Evolutionary conservation across 202 grass and related monocot species (phyloP).

Genomic region (Carex arenaria): DNA sequence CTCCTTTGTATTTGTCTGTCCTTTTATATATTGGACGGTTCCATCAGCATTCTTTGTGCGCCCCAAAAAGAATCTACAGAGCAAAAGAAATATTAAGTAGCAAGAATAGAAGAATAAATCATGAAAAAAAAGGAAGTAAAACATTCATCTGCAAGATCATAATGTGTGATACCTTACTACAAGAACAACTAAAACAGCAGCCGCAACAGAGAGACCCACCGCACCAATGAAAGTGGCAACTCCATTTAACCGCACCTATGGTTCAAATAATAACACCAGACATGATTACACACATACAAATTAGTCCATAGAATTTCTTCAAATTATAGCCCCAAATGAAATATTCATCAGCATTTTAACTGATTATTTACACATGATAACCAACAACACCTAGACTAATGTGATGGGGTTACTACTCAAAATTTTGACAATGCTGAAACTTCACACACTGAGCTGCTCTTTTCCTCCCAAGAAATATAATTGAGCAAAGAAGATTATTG

Average conservation of each 20-base stretch:
- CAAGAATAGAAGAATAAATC: background rate
- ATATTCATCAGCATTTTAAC: slow-evolving; percentile 10
- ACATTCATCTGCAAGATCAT: background rate
- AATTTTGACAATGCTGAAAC: background rate
- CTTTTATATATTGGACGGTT: slow-evolving; percentile 76
- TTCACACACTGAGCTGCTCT: background rate
- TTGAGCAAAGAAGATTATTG: background rate
- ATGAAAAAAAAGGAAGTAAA: slow-evolving; percentile 4
- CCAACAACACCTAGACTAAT: background rate
- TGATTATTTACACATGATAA: slow-evolving; percentile 8
- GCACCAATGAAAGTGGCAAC: slow-evolving; percentile 92
- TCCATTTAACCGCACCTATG: slow-evolving; percentile 89
- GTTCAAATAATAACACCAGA: background rate
- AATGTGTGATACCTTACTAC: slow-evolving; percentile 49
- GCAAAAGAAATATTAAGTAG: background rate
- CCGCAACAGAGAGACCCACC: slow-evolving; percentile 74
- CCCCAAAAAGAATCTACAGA: slow-evolving; percentile 88
- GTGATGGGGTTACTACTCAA: background rate
- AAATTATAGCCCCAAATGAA: background rate
- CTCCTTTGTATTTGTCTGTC: slow-evolving; percentile 61
- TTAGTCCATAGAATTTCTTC: background rate
- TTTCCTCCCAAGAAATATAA: background rate
- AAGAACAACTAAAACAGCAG: slow-evolving; percentile 70
- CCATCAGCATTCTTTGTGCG: slow-evolving; percentile 75
- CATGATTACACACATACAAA: slow-evolving; percentile 17